phyloP scores from a whole-genome alignment of 2,329 filamentous ascomycete genomes.

The Elsinoe fawcettii region DNA sequence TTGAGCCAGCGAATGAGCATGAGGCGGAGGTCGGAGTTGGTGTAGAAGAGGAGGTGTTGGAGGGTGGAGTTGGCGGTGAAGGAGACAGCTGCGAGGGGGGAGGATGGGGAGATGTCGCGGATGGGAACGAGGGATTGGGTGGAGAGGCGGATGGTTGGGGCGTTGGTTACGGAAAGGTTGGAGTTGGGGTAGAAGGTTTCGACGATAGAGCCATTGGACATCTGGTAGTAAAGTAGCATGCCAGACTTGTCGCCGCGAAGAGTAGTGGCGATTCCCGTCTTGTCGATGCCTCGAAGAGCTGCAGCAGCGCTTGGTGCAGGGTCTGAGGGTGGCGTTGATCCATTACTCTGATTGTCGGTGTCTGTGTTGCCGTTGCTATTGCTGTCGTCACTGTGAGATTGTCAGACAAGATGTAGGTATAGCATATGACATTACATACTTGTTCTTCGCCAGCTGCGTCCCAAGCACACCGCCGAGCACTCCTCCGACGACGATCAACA shows the following conservation, averaged over 20 bases:
- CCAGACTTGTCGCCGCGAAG: neutral
- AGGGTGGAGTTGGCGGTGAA: slow-evolving; percentile 3
- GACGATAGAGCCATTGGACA: neutral
- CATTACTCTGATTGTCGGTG: neutral
- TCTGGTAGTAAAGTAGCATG: slow-evolving; percentile 12
- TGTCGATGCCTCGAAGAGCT: neutral
- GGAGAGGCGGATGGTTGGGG: neutral
- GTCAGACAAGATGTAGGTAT: neutral
- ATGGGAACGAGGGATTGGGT: neutral
- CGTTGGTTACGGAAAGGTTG: neutral
- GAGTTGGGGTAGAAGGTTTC: slow-evolving; percentile 1
- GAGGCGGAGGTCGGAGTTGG: neutral
- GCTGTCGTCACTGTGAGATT: neutral
- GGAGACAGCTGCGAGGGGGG: neutral
- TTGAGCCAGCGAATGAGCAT: slow-evolving; percentile 7
- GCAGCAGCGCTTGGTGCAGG: neutral
- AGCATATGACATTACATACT: neutral
- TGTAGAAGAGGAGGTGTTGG: slow-evolving; percentile 12
- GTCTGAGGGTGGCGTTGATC: neutral
- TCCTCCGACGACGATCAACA: neutral
- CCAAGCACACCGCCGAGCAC: slow-evolving; percentile 11
- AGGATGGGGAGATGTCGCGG: neutral
- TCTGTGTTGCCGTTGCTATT: neutral
- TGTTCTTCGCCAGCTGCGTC: slow-evolving; percentile 8
- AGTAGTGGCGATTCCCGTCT: slow-evolving; percentile 6